Percentiles rank a stretch among this genome's conserved stretches.
These are phyloP conservation scores for Plasmodium vinckei DNA, from an alignment of 169 alveolate species.

Conservation along the genomic window DNA sequence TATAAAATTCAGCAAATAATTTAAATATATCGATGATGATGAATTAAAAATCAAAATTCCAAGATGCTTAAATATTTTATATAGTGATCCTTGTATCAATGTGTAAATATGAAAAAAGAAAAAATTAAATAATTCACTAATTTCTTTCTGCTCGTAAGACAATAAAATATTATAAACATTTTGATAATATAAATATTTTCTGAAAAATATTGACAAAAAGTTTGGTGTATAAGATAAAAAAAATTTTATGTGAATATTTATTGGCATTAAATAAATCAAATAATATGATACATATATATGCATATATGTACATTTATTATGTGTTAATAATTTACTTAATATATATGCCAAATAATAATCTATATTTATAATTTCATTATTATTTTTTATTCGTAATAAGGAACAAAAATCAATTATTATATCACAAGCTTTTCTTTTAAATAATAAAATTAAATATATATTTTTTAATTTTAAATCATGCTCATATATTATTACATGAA, in stretches of 20 bases:
- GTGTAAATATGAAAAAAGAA: conserved; percentile 73
- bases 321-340: conserved; percentile 68
- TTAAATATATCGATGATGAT: conserved; percentile 29
- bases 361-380: conserved; percentile 71
- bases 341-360: conserved; percentile 64
- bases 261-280: conserved; percentile 70
- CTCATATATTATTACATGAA: conserved; percentile 70
- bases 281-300: conserved; percentile 67
- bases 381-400: conserved; percentile 26
- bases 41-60: conserved; percentile 20
- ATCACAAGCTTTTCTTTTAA: conserved; percentile 74
- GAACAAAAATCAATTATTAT: conserved; percentile 49
- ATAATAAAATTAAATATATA: conserved; percentile 55
- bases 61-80: conserved; percentile 43
- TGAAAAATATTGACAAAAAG: conserved; percentile 58
- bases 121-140: conserved; percentile 50
- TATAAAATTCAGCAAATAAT: conserved; percentile 38
- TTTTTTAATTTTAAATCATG: conserved; percentile 71
- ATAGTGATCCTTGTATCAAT: conserved; percentile 64
- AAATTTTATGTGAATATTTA: conserved; percentile 57
- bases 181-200: conserved; percentile 57
- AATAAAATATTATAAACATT: conserved; percentile 27
- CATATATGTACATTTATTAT: conserved; percentile 69
- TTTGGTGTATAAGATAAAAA: conserved; percentile 64
- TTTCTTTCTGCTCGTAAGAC: conserved; percentile 42